These are phyloP conservation scores for Epichloe coenophiala DNA, from an alignment of 2,329 filamentous ascomycete species.

Conservation along the genomic window DNA sequence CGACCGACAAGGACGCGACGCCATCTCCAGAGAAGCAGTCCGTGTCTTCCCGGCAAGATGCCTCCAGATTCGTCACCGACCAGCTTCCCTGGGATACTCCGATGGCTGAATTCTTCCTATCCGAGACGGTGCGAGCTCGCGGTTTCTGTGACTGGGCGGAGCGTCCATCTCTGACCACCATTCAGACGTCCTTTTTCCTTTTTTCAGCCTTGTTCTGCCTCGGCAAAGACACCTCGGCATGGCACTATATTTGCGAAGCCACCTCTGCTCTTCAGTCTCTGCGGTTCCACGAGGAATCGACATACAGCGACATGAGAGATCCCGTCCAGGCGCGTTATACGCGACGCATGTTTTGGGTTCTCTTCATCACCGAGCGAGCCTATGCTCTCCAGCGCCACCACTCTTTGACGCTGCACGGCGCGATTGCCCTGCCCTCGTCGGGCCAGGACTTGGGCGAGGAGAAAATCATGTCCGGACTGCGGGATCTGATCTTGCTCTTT, in stretches of 20 bases:
- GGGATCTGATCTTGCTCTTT: constrained; percentile 17
- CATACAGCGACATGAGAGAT: constrained; percentile 9
- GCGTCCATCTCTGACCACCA: constrained; percentile 13
- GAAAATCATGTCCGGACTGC: constrained; percentile 16
- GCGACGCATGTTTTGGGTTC: constrained; percentile 16
- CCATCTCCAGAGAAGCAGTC: not conserved
- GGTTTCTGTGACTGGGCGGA: constrained; percentile 13
- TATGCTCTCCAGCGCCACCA: constrained; percentile 19
- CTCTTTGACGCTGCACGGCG: constrained; percentile 13
- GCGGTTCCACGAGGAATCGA: constrained; percentile 16
- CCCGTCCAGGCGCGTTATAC: constrained; percentile 7
- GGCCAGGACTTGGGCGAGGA: constrained; percentile 10
- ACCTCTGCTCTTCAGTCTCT: constrained; percentile 16
- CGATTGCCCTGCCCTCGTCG: constrained; percentile 11
- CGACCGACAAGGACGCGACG: not conserved
- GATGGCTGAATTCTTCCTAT: constrained; percentile 12
- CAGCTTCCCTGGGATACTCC: constrained; percentile 2
- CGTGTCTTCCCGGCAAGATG: not conserved
- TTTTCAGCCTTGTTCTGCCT: constrained; percentile 17
- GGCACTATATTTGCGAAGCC: constrained; percentile 18
- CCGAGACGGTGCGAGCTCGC: constrained; percentile 15
- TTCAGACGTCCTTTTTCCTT: constrained; percentile 21
- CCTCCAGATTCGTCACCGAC: not conserved
- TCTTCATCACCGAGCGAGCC: constrained; percentile 20
- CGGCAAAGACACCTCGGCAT: constrained; percentile 20